Base-by-base conservation (phyloP, 257 asterid genomes). In the Penstemon barbatus region DNA sequence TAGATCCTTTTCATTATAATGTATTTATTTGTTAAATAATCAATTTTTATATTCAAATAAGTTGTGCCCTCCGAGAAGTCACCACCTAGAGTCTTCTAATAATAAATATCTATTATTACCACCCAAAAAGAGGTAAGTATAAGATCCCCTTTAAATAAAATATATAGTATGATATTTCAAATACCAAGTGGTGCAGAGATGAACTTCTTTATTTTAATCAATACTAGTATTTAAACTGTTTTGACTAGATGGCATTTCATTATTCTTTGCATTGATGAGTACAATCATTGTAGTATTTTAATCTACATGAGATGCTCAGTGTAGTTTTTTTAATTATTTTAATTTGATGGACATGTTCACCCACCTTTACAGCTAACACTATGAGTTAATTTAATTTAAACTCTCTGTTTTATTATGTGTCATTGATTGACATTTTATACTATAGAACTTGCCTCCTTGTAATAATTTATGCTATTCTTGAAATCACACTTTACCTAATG, bases 241-340 rank as follows among this genome's bases (percentile, higher is more conserved):
- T 71, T 71, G 75, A 71, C 75, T 58, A 44, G 42, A 54, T 71
- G 55, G 11, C 12, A 62, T 55, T 44, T 13, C 49, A n/a, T 25
- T 48, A 71, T 71, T 63, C 52, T 71, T 53, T 53, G 37, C 59
- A n/a, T 54, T 11, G 53, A 41, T 54, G 37, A 33, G 65, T 33
- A 45, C 55, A 63, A 63, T 54, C 8, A 71, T 63, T 54, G 48
- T 57, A 19, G 54, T 71, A 63, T 53, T 62, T 52, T 43, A 63
- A 5, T 71, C n/a, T 39, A 38, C 70, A 71, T 71, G 70, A 63
- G 65, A 70, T 71, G 65, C 65, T 6, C 33, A 13, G 33, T 25
- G 2, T 25, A 25, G 33, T 25, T 37, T 8, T 3, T 43, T 44
- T 33, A 53, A 51, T 71, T 41, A 8, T 71, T 43, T 60, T 49